Base-by-base conservation (phyloP, 2,329 filamentous ascomycete species). In the Biscogniauxia sp. region DNA sequence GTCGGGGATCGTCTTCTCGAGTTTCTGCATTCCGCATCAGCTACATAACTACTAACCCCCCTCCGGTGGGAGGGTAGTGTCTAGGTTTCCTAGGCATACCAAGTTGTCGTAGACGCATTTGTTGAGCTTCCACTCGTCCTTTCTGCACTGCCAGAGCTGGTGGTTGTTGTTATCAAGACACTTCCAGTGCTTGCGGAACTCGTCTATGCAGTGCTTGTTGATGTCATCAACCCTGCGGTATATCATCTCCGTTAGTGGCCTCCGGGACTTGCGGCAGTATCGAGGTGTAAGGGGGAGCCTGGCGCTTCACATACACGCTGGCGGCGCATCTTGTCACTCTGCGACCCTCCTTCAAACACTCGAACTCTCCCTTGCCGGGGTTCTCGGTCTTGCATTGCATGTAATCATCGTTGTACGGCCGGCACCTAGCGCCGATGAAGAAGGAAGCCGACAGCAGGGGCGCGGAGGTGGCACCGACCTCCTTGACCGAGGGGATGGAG, bases 341-440 rank as follows among this genome's bases (percentile, higher is more conserved):
- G 77, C 95, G 87, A 60, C 95, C 95, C 82, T 99, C 95, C 84
- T 92, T 94, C 85, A 99, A 81, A 80, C 95, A 99, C 69, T 97
- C 92, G 66, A 96, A 78, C 83, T 99, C 95, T 76, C 93, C 95
- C 78, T 86, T 88, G 72, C 95, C 95, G 65, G 91, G 89, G 72
- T 92, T 88, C 80, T 97, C 93, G 69, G 87, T 91, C 89, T 99
- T 99, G 90, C 95, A 99, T 82, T 96, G 91, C 94, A 99, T 99
- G 81, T 90, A 99, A 80, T 99, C 95, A 83, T 99, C 95, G 79
- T 98, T 98, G 84, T 93, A 99, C 60, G 91, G 83, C 76, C 86
- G 90, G 88, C 95, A 99, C 74, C 94, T 89, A 68, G 93, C 93
- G 66, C 95, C 95, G 75, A 99, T 99, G 78, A 98, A 99, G 85